Percentiles rank a stretch among this genome's conserved stretches.
phyloP scores from a whole-genome alignment of 257 asterid species.

The Solanum sejunctum region DNA sequence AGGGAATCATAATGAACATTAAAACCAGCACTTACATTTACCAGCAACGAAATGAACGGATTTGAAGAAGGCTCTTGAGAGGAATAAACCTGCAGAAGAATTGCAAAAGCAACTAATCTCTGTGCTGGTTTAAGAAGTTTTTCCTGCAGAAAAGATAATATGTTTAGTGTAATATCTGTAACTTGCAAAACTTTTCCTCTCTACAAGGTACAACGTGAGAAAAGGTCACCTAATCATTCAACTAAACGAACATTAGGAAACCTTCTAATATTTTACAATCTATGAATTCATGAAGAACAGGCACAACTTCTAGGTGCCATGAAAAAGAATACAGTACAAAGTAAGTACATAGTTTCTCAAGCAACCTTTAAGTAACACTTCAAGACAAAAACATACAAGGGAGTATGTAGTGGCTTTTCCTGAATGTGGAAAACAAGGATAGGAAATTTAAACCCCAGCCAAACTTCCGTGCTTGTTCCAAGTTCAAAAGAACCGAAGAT shows the following conservation, averaged over 20 bases:
- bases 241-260: background rate
- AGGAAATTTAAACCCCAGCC: background rate
- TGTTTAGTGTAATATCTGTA: background rate
- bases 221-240: background rate
- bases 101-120: conserved; percentile 67
- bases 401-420: background rate
- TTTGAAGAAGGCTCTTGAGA: conserved; percentile 62
- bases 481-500: background rate
- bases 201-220: background rate
- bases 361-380: background rate
- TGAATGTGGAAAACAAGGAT: background rate
- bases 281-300: background rate
- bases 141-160: conserved; percentile 38
- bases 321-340: background rate
- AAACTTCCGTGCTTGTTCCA: background rate
- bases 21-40: conserved; percentile 42
- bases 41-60: conserved; percentile 63
- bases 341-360: background rate
- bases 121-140: conserved; percentile 47
- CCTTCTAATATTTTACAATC: background rate
- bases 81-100: conserved; percentile 62
- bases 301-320: background rate
- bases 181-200: background rate
- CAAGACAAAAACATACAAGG: background rate
- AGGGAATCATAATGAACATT: background rate